Percentiles rank a stretch among this genome's conserved stretches.
Evolutionary conservation across 2,329 filamentous ascomycete species (phyloP).

Genomic region (Thielaviopsis punctulata): DNA sequence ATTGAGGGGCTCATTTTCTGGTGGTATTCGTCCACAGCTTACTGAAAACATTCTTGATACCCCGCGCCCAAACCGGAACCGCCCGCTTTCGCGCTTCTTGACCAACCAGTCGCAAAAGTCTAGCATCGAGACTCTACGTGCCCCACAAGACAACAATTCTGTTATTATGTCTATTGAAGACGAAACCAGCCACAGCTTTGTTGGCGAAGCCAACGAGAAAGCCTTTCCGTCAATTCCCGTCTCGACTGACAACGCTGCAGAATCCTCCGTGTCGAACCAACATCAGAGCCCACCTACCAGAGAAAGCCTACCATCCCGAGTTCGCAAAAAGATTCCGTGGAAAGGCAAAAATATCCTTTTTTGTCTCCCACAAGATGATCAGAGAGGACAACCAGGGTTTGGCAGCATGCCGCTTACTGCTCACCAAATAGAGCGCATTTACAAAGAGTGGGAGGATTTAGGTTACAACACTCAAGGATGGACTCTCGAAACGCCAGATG

Average conservation of each 20-base stretch:
- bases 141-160: slow-evolving; percentile 1
- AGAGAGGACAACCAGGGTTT: slow-evolving; percentile 40
- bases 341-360: slow-evolving; percentile 60
- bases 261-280: slow-evolving; percentile 15
- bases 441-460: slow-evolving; percentile 47
- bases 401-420: slow-evolving; percentile 36
- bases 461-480: slow-evolving; percentile 56
- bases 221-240: slow-evolving; percentile 4
- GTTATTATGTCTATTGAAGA: slow-evolving; percentile 10
- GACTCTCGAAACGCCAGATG: slow-evolving; percentile 37
- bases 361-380: slow-evolving; percentile 48
- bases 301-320: slow-evolving; percentile 31
- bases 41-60: slow-evolving; percentile 25
- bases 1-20: slow-evolving; percentile 46
- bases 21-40: slow-evolving; percentile 32
- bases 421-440: slow-evolving; percentile 41
- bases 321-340: slow-evolving; percentile 59
- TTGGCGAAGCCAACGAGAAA: slow-evolving; percentile 6
- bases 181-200: not conserved
- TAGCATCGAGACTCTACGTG: slow-evolving; percentile 35
- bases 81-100: slow-evolving; percentile 9
- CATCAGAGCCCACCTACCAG: slow-evolving; percentile 21
- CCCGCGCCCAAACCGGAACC: slow-evolving; percentile 24
- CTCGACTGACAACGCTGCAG: not conserved
- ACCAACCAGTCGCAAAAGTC: slow-evolving; percentile 26